These are phyloP conservation scores for Trichophyton rubrum DNA, from an alignment of 2,329 filamentous ascomycete species.

Conservation along the genomic window DNA sequence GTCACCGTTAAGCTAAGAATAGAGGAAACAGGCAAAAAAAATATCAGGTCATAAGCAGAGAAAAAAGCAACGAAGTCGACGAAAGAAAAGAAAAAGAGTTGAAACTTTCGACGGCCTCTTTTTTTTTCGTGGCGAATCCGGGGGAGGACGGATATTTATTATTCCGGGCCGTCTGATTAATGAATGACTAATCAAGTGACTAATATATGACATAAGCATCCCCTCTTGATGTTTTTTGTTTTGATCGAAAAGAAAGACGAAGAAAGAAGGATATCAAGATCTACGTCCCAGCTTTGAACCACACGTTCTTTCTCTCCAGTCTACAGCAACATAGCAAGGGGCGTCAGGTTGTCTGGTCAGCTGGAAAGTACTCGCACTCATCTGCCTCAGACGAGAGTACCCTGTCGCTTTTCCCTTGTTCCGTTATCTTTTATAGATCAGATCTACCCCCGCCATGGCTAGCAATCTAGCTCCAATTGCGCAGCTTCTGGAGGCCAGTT, in stretches of 20 bases:
- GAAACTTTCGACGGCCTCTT: too few species aligned
- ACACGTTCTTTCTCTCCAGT: not conserved
- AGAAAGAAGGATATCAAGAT: not conserved
- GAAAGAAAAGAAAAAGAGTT: too few species aligned
- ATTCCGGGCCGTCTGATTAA: not conserved
- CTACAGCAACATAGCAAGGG: not conserved
- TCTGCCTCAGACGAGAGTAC: not conserved
- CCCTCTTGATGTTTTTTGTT: not conserved
- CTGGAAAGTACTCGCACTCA: not conserved
- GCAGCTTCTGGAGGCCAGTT: conserved; percentile 76
- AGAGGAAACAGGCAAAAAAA: too few species aligned
- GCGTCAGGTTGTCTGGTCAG: not conserved
- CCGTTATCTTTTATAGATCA: conserved; percentile 16
- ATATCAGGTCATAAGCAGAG: too few species aligned
- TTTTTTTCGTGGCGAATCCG: conserved; percentile 7
- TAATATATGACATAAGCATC: not conserved
- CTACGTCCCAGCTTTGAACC: not conserved
- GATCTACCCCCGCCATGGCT: conserved; percentile 40
- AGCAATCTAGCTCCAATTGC: conserved; percentile 53
- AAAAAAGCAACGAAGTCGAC: too few species aligned
- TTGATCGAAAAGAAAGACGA: not conserved
- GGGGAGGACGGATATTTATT: conserved; percentile 1
- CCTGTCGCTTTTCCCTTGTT: not conserved
- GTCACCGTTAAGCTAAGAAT: too few species aligned
- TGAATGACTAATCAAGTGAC: not conserved